Evolutionary conservation across 306 rosid genomes (phyloP).

Genomic region (Elaeagnus macrophylla): DNA sequence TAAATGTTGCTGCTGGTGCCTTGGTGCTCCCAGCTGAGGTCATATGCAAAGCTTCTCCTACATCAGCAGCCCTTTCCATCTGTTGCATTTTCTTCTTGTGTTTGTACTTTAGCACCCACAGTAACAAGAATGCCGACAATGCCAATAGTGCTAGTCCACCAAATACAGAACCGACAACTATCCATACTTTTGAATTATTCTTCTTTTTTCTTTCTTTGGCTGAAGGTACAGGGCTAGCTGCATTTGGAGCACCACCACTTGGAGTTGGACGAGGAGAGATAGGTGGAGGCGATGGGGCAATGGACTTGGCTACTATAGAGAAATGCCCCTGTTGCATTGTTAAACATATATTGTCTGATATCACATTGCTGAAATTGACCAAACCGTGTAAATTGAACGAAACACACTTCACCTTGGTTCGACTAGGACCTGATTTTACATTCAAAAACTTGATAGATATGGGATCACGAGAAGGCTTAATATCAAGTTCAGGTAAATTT

Average conservation of each 20-base stretch:
- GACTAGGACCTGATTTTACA: conserved; percentile 41
- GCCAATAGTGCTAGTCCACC: conserved; percentile 60
- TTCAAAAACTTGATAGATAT: conserved; percentile 43
- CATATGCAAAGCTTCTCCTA: conserved; percentile 86
- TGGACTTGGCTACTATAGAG: conserved; percentile 55
- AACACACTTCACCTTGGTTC: conserved; percentile 49
- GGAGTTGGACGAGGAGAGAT: conserved; percentile 29
- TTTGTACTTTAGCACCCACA: conserved; percentile 50
- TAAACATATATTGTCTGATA: conserved; percentile 43
- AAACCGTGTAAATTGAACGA: conserved; percentile 48
- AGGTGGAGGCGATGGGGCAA: conserved; percentile 36
- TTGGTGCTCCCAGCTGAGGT: conserved; percentile 62
- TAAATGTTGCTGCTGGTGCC: conserved; percentile 83
- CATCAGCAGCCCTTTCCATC: conserved; percentile 88
- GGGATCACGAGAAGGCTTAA: conserved; percentile 38
- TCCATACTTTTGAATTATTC: conserved; percentile 44
- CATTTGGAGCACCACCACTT: conserved; percentile 15
- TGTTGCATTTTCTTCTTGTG: conserved; percentile 52
- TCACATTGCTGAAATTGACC: conserved; percentile 46
- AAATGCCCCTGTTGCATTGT: conserved; percentile 67
- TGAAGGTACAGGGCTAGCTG: background rate
- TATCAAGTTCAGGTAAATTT: conserved; percentile 31
- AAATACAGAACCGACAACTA: conserved; percentile 64
- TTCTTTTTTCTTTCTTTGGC: conserved; percentile 30
- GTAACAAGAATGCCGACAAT: conserved; percentile 35